These are phyloP conservation scores for Trifolium fragiferum DNA, from an alignment of 306 rosid species.

Conservation along the genomic window DNA sequence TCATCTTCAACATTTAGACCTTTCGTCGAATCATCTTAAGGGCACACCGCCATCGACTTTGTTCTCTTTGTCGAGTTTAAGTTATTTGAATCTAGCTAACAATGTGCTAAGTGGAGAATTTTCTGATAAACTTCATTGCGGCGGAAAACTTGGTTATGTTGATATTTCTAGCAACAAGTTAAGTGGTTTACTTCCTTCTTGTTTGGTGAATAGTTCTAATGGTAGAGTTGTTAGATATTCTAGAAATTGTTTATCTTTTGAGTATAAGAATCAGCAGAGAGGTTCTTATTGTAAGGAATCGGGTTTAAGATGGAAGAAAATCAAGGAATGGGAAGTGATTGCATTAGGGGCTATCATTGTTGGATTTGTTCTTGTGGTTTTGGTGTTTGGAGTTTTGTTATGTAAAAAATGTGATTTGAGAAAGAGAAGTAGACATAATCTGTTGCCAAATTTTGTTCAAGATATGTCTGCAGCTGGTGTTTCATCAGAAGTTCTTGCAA, in stretches of 20 bases:
- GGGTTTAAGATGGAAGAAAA: slow-evolving; percentile 37
- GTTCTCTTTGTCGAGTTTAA: slow-evolving; percentile 74
- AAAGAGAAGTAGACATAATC: slow-evolving; percentile 35
- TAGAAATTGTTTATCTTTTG: slow-evolving; percentile 68
- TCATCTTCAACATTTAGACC: slow-evolving; percentile 86
- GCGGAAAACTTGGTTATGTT: slow-evolving; percentile 76
- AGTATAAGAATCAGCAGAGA: slow-evolving; percentile 54
- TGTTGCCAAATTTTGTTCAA: slow-evolving; percentile 54
- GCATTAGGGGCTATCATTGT: slow-evolving; percentile 46
- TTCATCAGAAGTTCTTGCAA: slow-evolving; percentile 73
- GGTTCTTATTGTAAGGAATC: slow-evolving; percentile 68
- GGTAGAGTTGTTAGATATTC: slow-evolving; percentile 59
- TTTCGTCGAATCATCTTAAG: slow-evolving; percentile 67
- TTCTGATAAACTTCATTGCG: slow-evolving; percentile 58
- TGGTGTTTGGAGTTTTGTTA: slow-evolving; percentile 51
- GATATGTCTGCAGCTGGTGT: slow-evolving; percentile 57
- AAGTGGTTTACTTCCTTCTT: slow-evolving; percentile 71
- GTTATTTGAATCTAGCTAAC: slow-evolving; percentile 73
- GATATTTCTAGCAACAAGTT: slow-evolving; percentile 84
- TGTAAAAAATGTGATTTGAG: slow-evolving; percentile 49
- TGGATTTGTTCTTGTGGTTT: slow-evolving; percentile 55
- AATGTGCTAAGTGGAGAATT: slow-evolving; percentile 68
- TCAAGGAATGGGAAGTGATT: slow-evolving; percentile 45
- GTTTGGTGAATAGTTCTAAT: slow-evolving; percentile 61
- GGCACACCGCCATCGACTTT: slow-evolving; percentile 58